Evolutionary conservation across 2,329 filamentous ascomycete species (phyloP), one percentile per base, ranked within the genome.

Genomic region (Lachnellula hyalina): DNA sequence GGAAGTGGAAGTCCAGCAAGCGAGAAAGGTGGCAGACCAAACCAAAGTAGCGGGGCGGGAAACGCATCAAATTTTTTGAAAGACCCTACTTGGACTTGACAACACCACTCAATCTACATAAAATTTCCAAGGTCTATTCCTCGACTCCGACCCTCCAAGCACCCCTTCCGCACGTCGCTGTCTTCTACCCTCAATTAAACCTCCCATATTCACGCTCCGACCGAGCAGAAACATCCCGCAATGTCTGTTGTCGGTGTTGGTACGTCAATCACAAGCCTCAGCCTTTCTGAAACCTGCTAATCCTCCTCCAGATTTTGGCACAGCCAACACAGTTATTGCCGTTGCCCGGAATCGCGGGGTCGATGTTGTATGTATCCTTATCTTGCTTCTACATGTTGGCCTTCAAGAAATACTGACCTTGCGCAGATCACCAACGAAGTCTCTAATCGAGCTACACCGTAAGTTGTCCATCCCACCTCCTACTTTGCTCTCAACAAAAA

Each of bases 331-430:
- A 73, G 92, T 96, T 71, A 89, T 97, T 76, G 93, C 93, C 73
- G 93, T 97, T 75, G 94, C 94, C 72, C 86, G 94, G 74, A 97
- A 97, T 77, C 92, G 95, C 74, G 94, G 94, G 78, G 94, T 99
- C 74, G 94, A 99, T 81, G 94, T 99, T 73, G 91, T 96, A 83
- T 72, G 91, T 94, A 42, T 25, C 21, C 52, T 17, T 94, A 42
- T 25, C 19, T 51, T 17, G 7, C 19, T 36, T 35, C 47, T 4
- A 14, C n/a, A 50, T 48, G 15, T 63, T 54, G 19, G 51, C 63
- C 51, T 19, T 55, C 35, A 52, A 55, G 52, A 54, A 49, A 61
- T 64, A 57, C 70, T 74, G 64, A 75, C 66, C 42, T 44, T 51
- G 51, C 67, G 54, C 69, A 96, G 91, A 96, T 99, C 73, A 88